Base-by-base conservation (phyloP, 345 rosid species). In the Boechera retrofracta region DNA sequence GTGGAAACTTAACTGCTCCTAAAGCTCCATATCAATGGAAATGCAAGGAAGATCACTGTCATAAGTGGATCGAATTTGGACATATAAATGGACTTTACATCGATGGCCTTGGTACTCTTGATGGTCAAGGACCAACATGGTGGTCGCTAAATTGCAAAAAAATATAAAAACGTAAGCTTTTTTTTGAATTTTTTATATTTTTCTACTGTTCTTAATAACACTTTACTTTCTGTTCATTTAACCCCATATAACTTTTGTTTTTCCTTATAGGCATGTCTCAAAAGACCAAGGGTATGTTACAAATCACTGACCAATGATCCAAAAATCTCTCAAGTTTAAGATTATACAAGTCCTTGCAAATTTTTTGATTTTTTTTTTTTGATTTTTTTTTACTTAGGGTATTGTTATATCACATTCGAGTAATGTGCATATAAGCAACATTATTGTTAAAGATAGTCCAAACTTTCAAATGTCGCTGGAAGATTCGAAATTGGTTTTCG, bases 111-210 rank as follows among this genome's bases (percentile, higher is more conserved):
- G 91, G 91, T 8, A 63, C 76, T 33, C n/a, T 87, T 72, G 72
- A 85, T 72, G 87, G 88, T 18, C 73, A 63, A 52, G 91, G 91
- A 32, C 16, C 73, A 35, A 77, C 39, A 1, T 84, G 91, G 88
- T 87, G 91, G 89, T 70, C 84, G 2, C 44, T 73, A 44, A 6
- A 71, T 63, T 70, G 83, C 67, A 41, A 71, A n/a, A n/a, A 16
- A 51, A 8, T 31, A 83, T 64, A 67, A 78, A 64, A 67, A 38
- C 15, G 82, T 77, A 72, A 64, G 77, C 45, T 4, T 7, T 31
- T 6, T 3, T 24, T 1, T 21, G 7, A 28, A 0, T 21, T 47
- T 15, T 47, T 6, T 47, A 45, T 6, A 47, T n/a, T 47, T 13
- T 47, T 47, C 8, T 10, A 16, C 1, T 49, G 54, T 18, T 7